Conservation (phyloP, 179 eudicot genomes). For the Patellifolia procumbens region DNA sequence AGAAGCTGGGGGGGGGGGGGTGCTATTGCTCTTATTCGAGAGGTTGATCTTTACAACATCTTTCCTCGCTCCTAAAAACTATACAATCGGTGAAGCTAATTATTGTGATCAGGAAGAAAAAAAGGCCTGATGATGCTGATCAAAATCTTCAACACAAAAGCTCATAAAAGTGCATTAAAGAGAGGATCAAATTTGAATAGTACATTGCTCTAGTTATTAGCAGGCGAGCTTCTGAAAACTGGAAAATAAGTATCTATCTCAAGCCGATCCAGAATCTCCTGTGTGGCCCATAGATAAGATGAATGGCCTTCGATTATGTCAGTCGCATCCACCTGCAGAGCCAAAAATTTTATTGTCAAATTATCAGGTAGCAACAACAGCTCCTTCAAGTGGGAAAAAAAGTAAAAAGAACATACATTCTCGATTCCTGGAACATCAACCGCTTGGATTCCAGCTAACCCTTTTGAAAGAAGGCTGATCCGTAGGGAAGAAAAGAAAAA, state of each 20-base stretch:
- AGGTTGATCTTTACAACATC: too few species aligned
- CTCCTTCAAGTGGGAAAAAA: background rate
- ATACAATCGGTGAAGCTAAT: background rate
- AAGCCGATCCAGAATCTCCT: conserved; percentile 68
- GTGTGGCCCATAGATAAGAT: conserved; percentile 83
- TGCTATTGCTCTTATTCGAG: too few species aligned
- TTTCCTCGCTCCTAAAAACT: too few species aligned
- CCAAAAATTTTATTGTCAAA: background rate
- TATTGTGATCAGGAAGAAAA: background rate
- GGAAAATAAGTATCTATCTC: conserved; percentile 80
- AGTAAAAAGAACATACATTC: conserved; percentile 56
- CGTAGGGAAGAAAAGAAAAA: background rate
- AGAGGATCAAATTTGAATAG: background rate
- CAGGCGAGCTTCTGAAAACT: conserved; percentile 44
- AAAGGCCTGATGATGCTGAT: background rate
- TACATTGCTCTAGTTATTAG: conserved; percentile 4
- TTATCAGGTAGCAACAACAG: background rate
- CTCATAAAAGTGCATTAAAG: background rate
- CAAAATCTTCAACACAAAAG: background rate
- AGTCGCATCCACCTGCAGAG: conserved; percentile 73
- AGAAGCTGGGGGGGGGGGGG: too few species aligned
- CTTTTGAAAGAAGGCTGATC: conserved; percentile 82
- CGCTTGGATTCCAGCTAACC: conserved; percentile 92
- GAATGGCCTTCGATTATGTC: conserved; percentile 86
- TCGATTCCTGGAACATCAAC: conserved; percentile 82